Evolutionary conservation across 805 yeast genomes (phyloP).

Genomic region (Ogataea corticis): DNA sequence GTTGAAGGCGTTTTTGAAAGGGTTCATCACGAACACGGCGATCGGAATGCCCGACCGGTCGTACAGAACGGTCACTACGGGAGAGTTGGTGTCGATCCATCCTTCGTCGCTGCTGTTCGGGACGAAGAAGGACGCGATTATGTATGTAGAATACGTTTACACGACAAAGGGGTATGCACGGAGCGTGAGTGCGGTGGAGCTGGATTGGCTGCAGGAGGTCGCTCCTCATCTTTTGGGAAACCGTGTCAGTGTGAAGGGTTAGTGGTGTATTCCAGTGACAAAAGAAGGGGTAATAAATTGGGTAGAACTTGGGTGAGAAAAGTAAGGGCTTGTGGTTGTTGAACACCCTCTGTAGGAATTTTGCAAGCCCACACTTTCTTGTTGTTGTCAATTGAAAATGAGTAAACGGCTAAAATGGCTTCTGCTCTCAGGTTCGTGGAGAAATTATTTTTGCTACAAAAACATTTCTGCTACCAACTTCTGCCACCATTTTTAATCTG

Average conservation of each 20-base stretch:
- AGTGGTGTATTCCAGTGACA: neutral
- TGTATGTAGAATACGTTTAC: conserved; percentile 93
- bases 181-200: conserved; percentile 76
- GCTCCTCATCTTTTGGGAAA: conserved; percentile 66
- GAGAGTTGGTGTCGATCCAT: conserved; percentile 84
- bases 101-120: conserved; percentile 91
- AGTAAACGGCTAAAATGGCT: too few species aligned
- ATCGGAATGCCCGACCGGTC: conserved; percentile 94
- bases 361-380: too few species aligned
- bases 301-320: too few species aligned
- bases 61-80: conserved; percentile 79
- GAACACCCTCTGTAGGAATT: too few species aligned
- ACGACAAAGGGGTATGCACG: conserved; percentile 93
- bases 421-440: too few species aligned
- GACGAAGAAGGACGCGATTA: conserved; percentile 74
- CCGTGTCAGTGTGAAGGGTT: conserved; percentile 21
- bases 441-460: too few species aligned
- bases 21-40: conserved; percentile 87
- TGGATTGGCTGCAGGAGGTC: conserved; percentile 83
- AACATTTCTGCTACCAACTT: too few species aligned
- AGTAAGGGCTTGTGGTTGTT: too few species aligned
- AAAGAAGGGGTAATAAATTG: neutral
- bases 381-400: too few species aligned
- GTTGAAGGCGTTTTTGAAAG: conserved; percentile 77
- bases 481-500: too few species aligned